Percentiles rank a stretch among this genome's conserved stretches.
Conservation (phyloP, 345 rosid genomes). For the Hypericum androsaemum region DNA sequence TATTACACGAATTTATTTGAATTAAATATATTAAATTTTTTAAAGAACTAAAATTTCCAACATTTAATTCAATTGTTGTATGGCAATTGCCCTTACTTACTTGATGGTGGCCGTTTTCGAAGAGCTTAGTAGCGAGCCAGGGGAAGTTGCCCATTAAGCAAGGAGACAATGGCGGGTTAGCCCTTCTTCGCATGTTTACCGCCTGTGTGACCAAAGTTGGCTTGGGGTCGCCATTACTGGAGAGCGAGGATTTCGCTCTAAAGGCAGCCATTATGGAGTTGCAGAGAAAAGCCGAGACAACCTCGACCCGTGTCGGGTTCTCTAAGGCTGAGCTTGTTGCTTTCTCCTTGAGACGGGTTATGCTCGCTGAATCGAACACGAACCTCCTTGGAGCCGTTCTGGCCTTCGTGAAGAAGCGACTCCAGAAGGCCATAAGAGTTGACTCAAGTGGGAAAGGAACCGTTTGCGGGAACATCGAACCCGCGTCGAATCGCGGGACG, state of each 20-base stretch:
- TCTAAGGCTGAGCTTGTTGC: constrained; percentile 24
- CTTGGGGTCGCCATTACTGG: constrained; percentile 2
- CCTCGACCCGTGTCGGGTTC: constrained; percentile 39
- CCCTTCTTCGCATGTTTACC: constrained; percentile 27
- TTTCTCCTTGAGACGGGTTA: constrained; percentile 25
- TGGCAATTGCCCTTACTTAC: too few relatives aligned
- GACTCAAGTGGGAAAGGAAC: background rate
- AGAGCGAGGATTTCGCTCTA: constrained; percentile 10
- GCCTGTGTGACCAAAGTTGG: constrained; percentile 26
- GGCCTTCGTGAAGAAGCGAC: constrained; percentile 7
- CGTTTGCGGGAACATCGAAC: constrained; percentile 21
- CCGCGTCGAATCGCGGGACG: constrained; percentile 26
- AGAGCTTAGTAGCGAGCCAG: constrained; percentile 14
- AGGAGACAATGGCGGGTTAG: constrained; percentile 23
- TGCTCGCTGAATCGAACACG: constrained; percentile 28
- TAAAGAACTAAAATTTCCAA: too few relatives aligned
- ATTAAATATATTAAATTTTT: too few relatives aligned
- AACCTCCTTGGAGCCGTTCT: constrained; percentile 28
- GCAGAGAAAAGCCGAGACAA: constrained; percentile 41
- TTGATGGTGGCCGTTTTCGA: background rate
- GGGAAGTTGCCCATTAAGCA: constrained; percentile 34
- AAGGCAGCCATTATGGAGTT: constrained; percentile 22
- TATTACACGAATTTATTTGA: too few relatives aligned
- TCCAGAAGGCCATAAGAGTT: background rate
- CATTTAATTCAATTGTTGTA: too few relatives aligned